phyloP scores from a whole-genome alignment of 306 rosid genomes.

The Urtica urens region DNA sequence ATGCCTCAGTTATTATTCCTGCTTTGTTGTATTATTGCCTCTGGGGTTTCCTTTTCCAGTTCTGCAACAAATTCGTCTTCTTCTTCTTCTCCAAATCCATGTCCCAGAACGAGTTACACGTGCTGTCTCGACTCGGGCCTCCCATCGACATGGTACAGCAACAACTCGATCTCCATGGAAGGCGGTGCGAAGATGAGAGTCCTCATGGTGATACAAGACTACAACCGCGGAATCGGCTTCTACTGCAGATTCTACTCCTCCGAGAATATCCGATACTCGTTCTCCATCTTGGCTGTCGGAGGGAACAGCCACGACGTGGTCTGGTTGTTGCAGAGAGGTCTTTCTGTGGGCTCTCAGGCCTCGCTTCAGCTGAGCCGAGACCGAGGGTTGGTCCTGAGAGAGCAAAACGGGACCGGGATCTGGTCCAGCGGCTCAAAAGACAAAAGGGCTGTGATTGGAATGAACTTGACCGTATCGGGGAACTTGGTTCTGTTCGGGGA shows the following conservation, averaged over 20 bases:
- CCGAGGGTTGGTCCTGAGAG: conserved; percentile 3
- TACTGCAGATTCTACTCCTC: conserved; percentile 9
- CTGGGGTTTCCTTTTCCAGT: neutral
- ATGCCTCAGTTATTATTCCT: neutral
- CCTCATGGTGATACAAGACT: neutral
- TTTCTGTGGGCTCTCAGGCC: neutral
- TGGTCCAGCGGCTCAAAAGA: neutral
- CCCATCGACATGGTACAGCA: conserved; percentile 14
- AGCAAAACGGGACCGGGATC: neutral
- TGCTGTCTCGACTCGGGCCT: conserved; percentile 3
- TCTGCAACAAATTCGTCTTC: too few relatives aligned
- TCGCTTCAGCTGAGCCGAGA: conserved; percentile 1
- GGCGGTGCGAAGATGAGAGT: conserved; percentile 6
- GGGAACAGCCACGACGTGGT: conserved; percentile 1
- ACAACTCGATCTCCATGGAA: conserved; percentile 10
- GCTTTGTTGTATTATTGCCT: neutral
- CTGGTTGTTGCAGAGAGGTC: neutral
- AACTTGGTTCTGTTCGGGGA: conserved; percentile 3
- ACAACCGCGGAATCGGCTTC: neutral
- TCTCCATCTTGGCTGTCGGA: conserved; percentile 9
- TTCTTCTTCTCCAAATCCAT: too few relatives aligned
- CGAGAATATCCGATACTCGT: neutral
- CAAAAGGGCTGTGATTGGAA: neutral
- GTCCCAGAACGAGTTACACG: conserved; percentile 1
- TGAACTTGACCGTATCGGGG: conserved; percentile 7